Conservation (phyloP, 257 asterid genomes). For the Solanum clarkiae region DNA sequence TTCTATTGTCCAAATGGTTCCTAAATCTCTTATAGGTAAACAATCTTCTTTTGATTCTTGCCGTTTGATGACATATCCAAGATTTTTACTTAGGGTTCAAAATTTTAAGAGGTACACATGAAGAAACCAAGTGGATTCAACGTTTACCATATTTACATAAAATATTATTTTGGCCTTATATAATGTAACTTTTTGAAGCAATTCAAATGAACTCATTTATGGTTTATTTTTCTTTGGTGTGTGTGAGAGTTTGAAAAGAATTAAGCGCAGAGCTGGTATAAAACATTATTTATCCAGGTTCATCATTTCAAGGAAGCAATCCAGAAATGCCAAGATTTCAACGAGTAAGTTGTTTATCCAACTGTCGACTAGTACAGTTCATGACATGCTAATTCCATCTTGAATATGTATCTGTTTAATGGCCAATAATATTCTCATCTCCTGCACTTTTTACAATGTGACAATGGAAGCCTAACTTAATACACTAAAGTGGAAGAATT, state of each 20-base stretch:
- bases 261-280: background rate
- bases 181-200: no score
- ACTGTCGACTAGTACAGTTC: background rate
- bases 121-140: no score
- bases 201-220: no score
- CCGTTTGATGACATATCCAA: no score
- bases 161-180: no score
- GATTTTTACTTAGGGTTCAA: no score
- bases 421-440: background rate
- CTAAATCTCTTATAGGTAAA: no score
- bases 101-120: no score
- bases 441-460: background rate
- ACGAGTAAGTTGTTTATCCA: constrained; percentile 2
- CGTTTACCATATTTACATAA: no score
- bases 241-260: background rate
- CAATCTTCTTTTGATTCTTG: no score
- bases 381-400: background rate
- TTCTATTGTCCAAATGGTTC: no score
- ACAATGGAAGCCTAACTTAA: background rate
- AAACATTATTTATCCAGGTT: background rate
- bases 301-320: constrained; percentile 7
- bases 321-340: background rate
- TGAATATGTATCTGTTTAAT: background rate
- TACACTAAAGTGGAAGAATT: background rate
- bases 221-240: no score